These are phyloP conservation scores for Passiflora organensis DNA, from an alignment of 345 rosid genomes.

Conservation along the genomic window DNA sequence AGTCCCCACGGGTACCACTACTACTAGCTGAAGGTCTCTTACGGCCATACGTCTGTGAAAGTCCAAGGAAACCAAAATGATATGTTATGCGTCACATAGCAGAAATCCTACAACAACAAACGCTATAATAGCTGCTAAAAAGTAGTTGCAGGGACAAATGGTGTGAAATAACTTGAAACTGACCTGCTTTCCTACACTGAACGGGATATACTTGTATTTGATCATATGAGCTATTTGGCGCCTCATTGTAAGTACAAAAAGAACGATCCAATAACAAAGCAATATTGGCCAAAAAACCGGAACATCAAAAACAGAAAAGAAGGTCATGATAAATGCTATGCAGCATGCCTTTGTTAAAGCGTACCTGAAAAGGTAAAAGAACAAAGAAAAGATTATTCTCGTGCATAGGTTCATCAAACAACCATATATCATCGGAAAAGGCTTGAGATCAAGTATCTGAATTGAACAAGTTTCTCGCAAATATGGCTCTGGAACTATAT, in stretches of 20 bases:
- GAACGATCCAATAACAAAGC: conserved; percentile 77
- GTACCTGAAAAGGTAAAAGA: conserved; percentile 47
- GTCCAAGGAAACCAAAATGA: neutral
- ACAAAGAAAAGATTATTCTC: conserved; percentile 9
- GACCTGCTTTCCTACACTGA: conserved; percentile 82
- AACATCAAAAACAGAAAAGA: conserved; percentile 76
- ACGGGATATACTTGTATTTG: conserved; percentile 79
- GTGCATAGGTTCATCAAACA: neutral
- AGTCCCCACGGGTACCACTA: conserved; percentile 54
- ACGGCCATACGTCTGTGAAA: conserved; percentile 47
- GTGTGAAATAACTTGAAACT: conserved; percentile 3
- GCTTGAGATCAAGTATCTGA: neutral
- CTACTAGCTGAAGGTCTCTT: conserved; percentile 49
- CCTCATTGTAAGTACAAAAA: conserved; percentile 78
- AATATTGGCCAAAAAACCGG: conserved; percentile 93
- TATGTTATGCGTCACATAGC: conserved; percentile 3
- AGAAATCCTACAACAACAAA: no score
- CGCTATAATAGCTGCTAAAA: no score
- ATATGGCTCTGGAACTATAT: no score
- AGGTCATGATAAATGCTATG: conserved; percentile 78
- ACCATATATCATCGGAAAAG: neutral
- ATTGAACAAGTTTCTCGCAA: no score
- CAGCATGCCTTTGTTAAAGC: conserved; percentile 73
- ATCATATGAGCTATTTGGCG: conserved; percentile 89
- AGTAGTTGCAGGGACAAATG: no score